These are phyloP conservation scores for Botryotinia convoluta DNA, from an alignment of 2,329 filamentous ascomycete genomes.

Conservation along the genomic window DNA sequence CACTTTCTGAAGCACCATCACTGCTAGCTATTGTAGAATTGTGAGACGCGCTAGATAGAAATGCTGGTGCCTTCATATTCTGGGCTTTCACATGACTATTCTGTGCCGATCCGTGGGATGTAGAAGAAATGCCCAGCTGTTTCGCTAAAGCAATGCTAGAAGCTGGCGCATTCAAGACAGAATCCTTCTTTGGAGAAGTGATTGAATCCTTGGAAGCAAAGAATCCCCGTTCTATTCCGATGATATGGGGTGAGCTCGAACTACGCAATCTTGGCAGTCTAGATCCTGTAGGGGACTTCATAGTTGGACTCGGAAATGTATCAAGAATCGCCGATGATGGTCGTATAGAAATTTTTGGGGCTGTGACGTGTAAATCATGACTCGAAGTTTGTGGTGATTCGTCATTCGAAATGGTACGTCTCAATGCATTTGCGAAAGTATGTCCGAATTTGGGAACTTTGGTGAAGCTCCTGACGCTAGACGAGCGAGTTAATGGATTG, in stretches of 20 bases:
- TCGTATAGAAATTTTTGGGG: neutral
- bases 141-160: conserved; percentile 18
- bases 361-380: neutral
- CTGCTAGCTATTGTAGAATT: conserved; percentile 7
- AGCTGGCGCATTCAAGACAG: neutral
- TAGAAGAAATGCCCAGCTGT: conserved; percentile 11
- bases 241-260: conserved; percentile 5
- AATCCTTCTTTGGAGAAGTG: neutral
- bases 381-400: neutral
- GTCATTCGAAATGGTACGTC: conserved; percentile 14
- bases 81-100: too few relatives aligned
- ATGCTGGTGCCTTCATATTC: neutral
- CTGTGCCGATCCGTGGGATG: neutral
- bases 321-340: conserved; percentile 7
- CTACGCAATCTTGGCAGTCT: conserved; percentile 6
- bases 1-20: conserved; percentile 18
- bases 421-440: conserved; percentile 14
- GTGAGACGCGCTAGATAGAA: neutral
- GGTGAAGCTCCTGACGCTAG: conserved; percentile 9
- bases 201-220: neutral
- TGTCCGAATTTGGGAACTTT: conserved; percentile 17
- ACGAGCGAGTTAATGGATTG: neutral
- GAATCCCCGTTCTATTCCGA: neutral
- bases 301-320: neutral
- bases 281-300: neutral